These are phyloP conservation scores for Pseudocercospora fijiensis DNA, from an alignment of 2,329 filamentous ascomycete genomes.

Conservation along the genomic window DNA sequence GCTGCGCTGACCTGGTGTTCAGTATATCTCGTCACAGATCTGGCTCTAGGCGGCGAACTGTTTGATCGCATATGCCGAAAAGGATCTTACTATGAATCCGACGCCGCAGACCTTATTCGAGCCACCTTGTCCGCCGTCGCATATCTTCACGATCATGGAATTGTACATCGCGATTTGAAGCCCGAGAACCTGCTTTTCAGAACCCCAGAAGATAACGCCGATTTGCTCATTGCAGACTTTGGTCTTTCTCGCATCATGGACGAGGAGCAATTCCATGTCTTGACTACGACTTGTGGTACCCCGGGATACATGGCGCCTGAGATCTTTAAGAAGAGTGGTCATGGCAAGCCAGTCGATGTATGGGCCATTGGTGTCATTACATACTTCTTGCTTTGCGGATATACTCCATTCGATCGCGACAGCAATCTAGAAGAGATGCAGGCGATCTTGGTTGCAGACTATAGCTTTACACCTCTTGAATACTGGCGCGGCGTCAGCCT, in stretches of 20 bases:
- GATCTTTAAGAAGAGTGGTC: slow-evolving; percentile 98
- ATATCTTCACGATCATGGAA: slow-evolving; percentile 97
- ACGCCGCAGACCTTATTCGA: slow-evolving; percentile 91
- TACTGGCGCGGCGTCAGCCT: slow-evolving; percentile 95
- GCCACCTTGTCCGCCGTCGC: slow-evolving; percentile 95
- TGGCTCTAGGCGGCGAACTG: slow-evolving; percentile 91
- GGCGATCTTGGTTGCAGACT: slow-evolving; percentile 94
- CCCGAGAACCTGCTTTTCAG: slow-evolving; percentile 96
- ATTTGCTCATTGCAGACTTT: slow-evolving; percentile 95
- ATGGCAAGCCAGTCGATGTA: slow-evolving; percentile 96
- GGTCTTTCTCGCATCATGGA: slow-evolving; percentile 97
- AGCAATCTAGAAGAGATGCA: slow-evolving; percentile 99
- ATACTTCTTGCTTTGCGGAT: slow-evolving; percentile 96
- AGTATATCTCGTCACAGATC: slow-evolving; percentile 95
- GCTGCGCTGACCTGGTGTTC: slow-evolving; percentile 11
- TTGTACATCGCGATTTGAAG: slow-evolving; percentile 96
- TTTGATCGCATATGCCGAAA: slow-evolving; percentile 99
- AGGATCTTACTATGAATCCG: slow-evolving; percentile 96
- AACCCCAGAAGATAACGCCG: slow-evolving; percentile 95
- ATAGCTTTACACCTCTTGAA: slow-evolving; percentile 88
- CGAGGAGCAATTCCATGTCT: slow-evolving; percentile 94
- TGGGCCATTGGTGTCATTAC: slow-evolving; percentile 99
- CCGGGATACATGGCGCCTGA: slow-evolving; percentile 99
- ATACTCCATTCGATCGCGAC: slow-evolving; percentile 96
- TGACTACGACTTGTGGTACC: slow-evolving; percentile 96